Conservation (phyloP, 2,329 filamentous ascomycete genomes). For the Trichoderma breve region DNA sequence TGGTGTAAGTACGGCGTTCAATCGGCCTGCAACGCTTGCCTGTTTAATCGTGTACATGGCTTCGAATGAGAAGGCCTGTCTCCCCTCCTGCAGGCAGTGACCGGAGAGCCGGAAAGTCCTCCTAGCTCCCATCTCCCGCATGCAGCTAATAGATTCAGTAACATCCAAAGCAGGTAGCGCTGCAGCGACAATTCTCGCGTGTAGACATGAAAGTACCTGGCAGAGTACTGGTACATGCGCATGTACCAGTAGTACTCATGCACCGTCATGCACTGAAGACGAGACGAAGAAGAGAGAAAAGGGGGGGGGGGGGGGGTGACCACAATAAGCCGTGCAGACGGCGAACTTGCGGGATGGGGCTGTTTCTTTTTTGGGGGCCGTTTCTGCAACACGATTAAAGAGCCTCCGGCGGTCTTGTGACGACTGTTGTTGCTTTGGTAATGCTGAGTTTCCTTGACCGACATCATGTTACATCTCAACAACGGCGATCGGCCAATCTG, state of each 20-base stretch:
- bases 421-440: not conserved
- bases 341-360: not conserved
- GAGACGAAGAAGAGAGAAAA: not conserved
- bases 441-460: not conserved
- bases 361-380: constrained; percentile 1
- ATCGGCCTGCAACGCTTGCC: not conserved
- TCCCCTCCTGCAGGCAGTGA: constrained; percentile 2
- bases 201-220: not conserved
- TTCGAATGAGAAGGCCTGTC: not conserved
- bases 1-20: not conserved
- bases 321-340: not conserved
- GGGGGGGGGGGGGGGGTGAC: not conserved
- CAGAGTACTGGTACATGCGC: not conserved
- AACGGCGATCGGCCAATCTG: constrained; percentile 1
- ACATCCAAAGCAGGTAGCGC: not conserved
- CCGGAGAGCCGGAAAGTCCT: constrained; percentile 15
- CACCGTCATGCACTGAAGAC: not conserved
- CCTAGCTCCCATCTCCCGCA: constrained; percentile 18
- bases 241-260: not conserved
- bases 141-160: constrained; percentile 8
- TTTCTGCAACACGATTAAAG: constrained; percentile 2
- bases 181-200: not conserved
- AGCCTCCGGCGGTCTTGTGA: constrained; percentile 3
- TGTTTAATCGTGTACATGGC: constrained; percentile 8
- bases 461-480: constrained; percentile 5